phyloP scores from a whole-genome alignment of 345 rosid genomes.

The Eucalyptus regnans region DNA sequence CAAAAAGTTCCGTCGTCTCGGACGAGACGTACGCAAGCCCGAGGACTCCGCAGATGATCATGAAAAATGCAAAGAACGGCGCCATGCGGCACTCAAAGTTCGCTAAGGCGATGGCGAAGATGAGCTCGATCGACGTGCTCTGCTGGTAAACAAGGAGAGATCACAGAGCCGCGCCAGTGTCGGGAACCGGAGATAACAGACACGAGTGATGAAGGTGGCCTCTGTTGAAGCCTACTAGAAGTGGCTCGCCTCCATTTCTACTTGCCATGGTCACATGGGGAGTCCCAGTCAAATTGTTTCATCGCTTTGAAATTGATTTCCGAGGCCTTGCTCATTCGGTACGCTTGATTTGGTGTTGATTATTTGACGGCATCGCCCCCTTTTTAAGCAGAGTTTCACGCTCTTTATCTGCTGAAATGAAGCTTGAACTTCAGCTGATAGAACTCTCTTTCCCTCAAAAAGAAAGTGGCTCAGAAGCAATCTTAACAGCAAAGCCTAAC shows the following conservation, averaged over 20 bases:
- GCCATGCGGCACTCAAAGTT: constrained; percentile 6
- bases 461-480: background rate
- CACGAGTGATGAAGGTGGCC: background rate
- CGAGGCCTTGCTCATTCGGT: background rate
- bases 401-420: background rate
- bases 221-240: background rate
- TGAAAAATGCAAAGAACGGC: constrained; percentile 5
- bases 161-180: constrained; percentile 8
- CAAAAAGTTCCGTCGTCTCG: background rate
- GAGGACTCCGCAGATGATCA: constrained; percentile 3
- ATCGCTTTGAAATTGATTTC: background rate
- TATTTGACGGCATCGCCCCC: fast-evolving
- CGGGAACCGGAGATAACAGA: background rate
- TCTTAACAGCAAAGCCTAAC: background rate
- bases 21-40: constrained; percentile 12
- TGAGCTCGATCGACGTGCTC: constrained; percentile 13
- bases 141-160: constrained; percentile 14
- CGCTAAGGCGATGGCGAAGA: constrained; percentile 12
- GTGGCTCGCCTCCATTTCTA: background rate
- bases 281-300: background rate
- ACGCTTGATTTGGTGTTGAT: background rate
- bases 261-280: background rate
- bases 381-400: background rate
- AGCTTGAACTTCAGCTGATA: background rate
- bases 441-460: background rate